Conservation (phyloP, 1,139 yeast genomes). For the Yamadazyma triangularis region DNA sequence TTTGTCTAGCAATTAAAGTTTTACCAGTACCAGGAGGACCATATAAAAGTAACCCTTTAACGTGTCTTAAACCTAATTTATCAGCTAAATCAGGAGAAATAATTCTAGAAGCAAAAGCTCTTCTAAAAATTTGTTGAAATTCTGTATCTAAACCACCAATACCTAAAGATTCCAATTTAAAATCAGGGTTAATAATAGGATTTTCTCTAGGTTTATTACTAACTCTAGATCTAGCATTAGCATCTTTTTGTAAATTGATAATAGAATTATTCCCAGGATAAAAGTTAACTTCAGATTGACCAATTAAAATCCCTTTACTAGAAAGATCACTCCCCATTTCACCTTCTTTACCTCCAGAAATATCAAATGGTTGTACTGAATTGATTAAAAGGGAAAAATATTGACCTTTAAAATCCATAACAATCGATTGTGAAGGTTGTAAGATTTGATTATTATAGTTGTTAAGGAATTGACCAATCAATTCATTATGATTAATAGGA, state of each 20-base stretch:
- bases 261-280: conserved; percentile 71
- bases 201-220: conserved; percentile 58
- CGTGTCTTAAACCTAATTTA: conserved; percentile 88
- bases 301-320: conserved; percentile 76
- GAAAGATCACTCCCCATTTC: conserved; percentile 37
- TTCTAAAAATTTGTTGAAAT: conserved; percentile 88
- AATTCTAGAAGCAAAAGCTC: conserved; percentile 95
- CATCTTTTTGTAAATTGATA: conserved; percentile 46
- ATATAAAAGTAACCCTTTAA: conserved; percentile 82
- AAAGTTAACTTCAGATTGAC: conserved; percentile 74
- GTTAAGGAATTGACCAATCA: conserved; percentile 58
- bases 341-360: conserved; percentile 35
- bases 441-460: conserved; percentile 77
- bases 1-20: conserved; percentile 93
- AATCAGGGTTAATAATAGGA: conserved; percentile 91
- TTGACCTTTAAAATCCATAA: conserved; percentile 77
- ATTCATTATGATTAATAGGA: conserved; percentile 78
- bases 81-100: conserved; percentile 92
- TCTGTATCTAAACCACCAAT: conserved; percentile 96
- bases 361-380: conserved; percentile 74
- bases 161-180: conserved; percentile 94
- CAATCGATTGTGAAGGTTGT: conserved; percentile 79
- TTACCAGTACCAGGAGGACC: conserved; percentile 99
- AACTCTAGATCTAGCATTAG: conserved; percentile 20
- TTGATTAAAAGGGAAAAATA: conserved; percentile 64